Percentiles rank a stretch among this genome's conserved stretches.
phyloP scores from a whole-genome alignment of 116 monocot genomes.

The Zostera marina region DNA sequence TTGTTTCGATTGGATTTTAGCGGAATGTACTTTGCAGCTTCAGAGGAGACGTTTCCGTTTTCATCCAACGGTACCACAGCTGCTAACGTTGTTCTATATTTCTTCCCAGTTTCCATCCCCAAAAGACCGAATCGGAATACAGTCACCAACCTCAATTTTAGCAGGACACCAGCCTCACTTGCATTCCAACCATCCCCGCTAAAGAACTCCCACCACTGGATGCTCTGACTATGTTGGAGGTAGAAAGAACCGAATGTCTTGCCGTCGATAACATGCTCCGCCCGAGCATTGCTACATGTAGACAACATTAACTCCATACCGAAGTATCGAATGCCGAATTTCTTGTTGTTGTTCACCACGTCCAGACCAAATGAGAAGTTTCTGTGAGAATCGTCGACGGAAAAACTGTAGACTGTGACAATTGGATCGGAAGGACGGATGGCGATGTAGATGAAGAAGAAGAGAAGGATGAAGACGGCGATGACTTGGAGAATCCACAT shows the following conservation, averaged over 20 bases:
- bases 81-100: not conserved
- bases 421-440: conserved; percentile 21
- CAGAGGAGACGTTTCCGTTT: not conserved
- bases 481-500: conserved; percentile 23
- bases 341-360: conserved; percentile 14
- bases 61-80: not conserved
- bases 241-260: conserved; percentile 1
- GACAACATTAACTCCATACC: conserved; percentile 10
- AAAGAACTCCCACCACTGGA: not conserved
- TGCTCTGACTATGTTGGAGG: conserved; percentile 6
- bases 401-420: conserved; percentile 15
- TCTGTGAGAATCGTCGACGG: not conserved
- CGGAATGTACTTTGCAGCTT: not conserved
- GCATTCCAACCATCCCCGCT: not conserved
- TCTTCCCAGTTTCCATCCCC: not conserved
- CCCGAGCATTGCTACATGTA: not conserved
- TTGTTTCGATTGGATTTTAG: conserved; percentile 2
- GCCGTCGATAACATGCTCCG: not conserved
- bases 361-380: conserved; percentile 9
- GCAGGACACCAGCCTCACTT: not conserved
- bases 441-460: conserved; percentile 33
- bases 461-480: conserved; percentile 20
- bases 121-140: conserved; percentile 2
- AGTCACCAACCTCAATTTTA: conserved; percentile 1
- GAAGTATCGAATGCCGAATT: conserved; percentile 5